Percentiles rank a stretch among this genome's conserved stretches.
Evolutionary conservation across 2,329 filamentous ascomycete genomes (phyloP).

Genomic region (Colletotrichum sidae): DNA sequence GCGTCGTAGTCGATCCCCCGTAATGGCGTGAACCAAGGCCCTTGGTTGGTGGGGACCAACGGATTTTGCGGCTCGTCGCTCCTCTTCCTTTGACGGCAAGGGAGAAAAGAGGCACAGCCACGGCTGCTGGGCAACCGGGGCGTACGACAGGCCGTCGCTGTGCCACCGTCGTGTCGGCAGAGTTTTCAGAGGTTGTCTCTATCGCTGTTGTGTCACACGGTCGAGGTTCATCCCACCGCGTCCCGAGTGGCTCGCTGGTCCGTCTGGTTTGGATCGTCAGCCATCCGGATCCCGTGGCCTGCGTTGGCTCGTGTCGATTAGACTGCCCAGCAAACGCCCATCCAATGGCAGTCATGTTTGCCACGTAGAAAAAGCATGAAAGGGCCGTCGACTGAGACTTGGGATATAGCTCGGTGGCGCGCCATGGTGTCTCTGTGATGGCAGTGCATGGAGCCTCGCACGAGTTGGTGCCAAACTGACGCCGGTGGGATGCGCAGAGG

Average conservation of each 20-base stretch:
- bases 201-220: neutral
- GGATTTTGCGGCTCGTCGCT: too few species aligned
- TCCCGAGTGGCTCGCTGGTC: too few species aligned
- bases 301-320: constrained; percentile 11
- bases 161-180: constrained; percentile 15
- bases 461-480: neutral
- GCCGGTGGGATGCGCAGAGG: neutral
- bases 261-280: neutral
- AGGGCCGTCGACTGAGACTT: neutral
- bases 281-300: neutral
- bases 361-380: neutral
- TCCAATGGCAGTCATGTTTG: neutral
- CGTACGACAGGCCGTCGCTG: neutral
- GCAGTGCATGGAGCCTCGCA: neutral
- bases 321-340: neutral
- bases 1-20: constrained; percentile 21
- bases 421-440: neutral
- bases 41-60: constrained; percentile 1
- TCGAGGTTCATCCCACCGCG: neutral
- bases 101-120: constrained; percentile 8
- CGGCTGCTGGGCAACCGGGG: constrained; percentile 26
- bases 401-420: too few species aligned
- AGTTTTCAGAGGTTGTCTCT: neutral
- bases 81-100: neutral
- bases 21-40: constrained; percentile 3